A percentile compares a stretch with the other conserved stretches of the same genome.
Conservation (phyloP, 768 basidiomycete genomes). For the Trichaptum fuscoviolaceum region DNA sequence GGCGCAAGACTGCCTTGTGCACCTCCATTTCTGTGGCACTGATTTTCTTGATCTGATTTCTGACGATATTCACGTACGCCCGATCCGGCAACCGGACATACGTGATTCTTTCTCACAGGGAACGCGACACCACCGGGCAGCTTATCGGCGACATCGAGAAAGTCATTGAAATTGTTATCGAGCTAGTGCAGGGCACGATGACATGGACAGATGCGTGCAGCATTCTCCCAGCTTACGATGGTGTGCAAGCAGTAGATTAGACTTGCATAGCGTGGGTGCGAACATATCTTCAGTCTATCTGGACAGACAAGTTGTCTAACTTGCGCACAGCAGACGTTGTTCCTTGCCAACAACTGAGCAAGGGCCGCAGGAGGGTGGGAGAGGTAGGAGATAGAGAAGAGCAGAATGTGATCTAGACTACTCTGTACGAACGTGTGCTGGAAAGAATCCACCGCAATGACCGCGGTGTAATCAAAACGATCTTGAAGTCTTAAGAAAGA, state of each 20-base stretch:
- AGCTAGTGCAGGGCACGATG: constrained; percentile 69
- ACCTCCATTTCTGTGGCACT: background rate
- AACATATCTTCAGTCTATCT: background rate
- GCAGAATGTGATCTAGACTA: constrained; percentile 19
- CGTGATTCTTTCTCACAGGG: constrained; percentile 39
- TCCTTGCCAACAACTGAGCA: constrained; percentile 10
- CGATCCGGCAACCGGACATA: background rate
- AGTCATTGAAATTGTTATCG: constrained; percentile 74
- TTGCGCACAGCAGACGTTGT: constrained; percentile 11
- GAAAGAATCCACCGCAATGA: background rate
- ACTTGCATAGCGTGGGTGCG: background rate
- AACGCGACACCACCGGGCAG: constrained; percentile 93
- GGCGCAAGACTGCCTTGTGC: too few species aligned
- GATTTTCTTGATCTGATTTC: background rate
- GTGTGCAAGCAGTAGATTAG: constrained; percentile 76
- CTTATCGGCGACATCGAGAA: constrained; percentile 87
- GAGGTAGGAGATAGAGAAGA: constrained; percentile 24
- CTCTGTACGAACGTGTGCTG: constrained; percentile 8
- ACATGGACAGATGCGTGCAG: constrained; percentile 74
- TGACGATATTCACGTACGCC: background rate
- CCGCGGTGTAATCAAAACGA: background rate
- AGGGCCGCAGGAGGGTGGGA: constrained; percentile 15
- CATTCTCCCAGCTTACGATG: constrained; percentile 75
- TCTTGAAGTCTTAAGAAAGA: too few species aligned
- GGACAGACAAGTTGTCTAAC: constrained; percentile 6